These are phyloP conservation scores for Stephania japonica DNA, from an alignment of 164 flowering plant species.

Conservation along the genomic window DNA sequence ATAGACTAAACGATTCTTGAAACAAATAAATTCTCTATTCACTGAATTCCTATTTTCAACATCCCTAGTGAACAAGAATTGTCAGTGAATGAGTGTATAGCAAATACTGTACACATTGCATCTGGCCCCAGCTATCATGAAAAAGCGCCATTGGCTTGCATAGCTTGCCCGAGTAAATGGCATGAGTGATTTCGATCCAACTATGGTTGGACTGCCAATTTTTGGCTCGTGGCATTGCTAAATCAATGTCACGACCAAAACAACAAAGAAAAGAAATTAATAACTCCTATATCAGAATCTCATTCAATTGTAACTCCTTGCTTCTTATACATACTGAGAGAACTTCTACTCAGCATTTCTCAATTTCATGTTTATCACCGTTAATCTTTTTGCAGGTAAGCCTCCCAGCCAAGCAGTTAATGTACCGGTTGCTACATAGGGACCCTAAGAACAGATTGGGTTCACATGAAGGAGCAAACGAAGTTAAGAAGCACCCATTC, in stretches of 20 bases:
- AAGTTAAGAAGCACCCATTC: slow-evolving; percentile 82
- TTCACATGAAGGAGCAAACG: slow-evolving; percentile 85
- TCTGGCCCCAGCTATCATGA: background rate
- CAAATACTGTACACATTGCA: background rate
- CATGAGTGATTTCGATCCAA: background rate
- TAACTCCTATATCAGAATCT: background rate
- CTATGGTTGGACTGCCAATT: no score
- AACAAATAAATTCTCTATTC: background rate
- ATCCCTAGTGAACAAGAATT: background rate
- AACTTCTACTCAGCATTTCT: background rate
- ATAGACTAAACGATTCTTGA: background rate
- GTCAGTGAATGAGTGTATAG: background rate
- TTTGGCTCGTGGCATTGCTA: no score
- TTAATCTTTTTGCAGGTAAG: slow-evolving; percentile 53
- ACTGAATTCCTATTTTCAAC: background rate
- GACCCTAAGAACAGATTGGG: slow-evolving; percentile 83
- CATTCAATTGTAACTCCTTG: background rate
- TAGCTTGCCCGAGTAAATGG: background rate
- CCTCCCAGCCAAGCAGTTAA: slow-evolving; percentile 66
- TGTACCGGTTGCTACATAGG: slow-evolving; percentile 67
- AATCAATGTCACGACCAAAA: no score
- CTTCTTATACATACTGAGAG: background rate
- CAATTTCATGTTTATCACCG: background rate
- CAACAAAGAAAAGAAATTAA: no score
- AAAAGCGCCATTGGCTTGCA: background rate